Conservation (phyloP, 108 stramenopile species). For the Nitzschia putrida region DNA sequence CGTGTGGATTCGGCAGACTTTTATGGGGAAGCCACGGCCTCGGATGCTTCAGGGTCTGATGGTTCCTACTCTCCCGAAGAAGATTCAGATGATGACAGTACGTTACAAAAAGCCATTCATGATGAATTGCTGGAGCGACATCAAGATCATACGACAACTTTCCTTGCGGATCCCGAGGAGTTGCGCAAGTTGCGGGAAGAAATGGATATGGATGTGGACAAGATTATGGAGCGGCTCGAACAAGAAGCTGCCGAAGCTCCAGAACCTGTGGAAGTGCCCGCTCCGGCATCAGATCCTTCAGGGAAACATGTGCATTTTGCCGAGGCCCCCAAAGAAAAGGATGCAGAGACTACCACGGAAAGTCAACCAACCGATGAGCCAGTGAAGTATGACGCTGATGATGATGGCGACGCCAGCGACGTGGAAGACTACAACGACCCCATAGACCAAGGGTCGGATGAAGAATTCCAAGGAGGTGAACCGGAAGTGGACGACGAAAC, state of each 20-base stretch:
- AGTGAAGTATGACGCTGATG: slow-evolving; percentile 51
- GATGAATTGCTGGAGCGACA: slow-evolving; percentile 39
- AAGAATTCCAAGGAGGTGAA: slow-evolving; percentile 47
- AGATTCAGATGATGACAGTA: slow-evolving; percentile 54
- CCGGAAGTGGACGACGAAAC: slow-evolving; percentile 70
- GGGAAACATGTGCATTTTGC: slow-evolving; percentile 8
- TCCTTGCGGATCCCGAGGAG: slow-evolving; percentile 47
- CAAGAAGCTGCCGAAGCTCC: slow-evolving; percentile 17
- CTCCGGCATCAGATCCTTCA: not conserved
- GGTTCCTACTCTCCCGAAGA: slow-evolving; percentile 29
- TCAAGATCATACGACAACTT: slow-evolving; percentile 14
- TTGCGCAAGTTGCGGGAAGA: slow-evolving; percentile 58
- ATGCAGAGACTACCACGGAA: not conserved
- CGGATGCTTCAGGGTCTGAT: slow-evolving; percentile 44
- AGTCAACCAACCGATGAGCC: slow-evolving; percentile 3
- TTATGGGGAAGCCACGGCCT: slow-evolving; percentile 65
- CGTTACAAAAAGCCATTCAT: slow-evolving; percentile 49
- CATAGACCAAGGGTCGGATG: slow-evolving; percentile 23
- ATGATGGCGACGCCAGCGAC: slow-evolving; percentile 63
- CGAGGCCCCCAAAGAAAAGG: not conserved
- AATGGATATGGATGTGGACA: slow-evolving; percentile 50
- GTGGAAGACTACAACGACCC: slow-evolving; percentile 47
- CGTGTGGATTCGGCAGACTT: slow-evolving; percentile 24
- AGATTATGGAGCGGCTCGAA: slow-evolving; percentile 47
- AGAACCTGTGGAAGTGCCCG: not conserved